Conservation (phyloP, 2,329 filamentous ascomycete genomes). For the Fusarium equiseti region DNA sequence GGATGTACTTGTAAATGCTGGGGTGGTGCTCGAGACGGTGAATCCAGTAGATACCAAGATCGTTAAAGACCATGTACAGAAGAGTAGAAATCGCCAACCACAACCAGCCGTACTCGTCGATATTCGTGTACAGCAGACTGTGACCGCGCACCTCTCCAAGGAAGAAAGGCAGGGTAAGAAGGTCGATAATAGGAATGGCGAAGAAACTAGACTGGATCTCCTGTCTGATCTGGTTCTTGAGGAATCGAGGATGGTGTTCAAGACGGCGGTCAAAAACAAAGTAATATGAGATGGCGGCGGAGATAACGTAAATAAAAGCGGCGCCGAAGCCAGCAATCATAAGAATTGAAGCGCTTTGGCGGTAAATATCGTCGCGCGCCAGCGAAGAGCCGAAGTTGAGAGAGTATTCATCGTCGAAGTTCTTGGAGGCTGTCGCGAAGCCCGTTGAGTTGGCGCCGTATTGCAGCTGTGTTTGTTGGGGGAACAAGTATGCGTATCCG, state of each 20-base stretch:
- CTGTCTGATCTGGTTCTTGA: constrained; percentile 60
- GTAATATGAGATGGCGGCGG: constrained; percentile 77
- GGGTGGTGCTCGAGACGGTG: constrained; percentile 61
- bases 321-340: constrained; percentile 56
- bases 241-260: constrained; percentile 61
- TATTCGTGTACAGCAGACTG: constrained; percentile 56
- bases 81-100: constrained; percentile 56
- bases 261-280: constrained; percentile 68
- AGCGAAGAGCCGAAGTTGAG: constrained; percentile 49
- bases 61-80: constrained; percentile 61
- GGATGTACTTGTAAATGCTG: constrained; percentile 60
- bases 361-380: constrained; percentile 57
- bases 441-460: constrained; percentile 30
- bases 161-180: constrained; percentile 61
- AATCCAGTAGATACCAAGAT: constrained; percentile 62
- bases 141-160: constrained; percentile 61
- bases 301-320: constrained; percentile 70
- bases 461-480: constrained; percentile 41
- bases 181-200: constrained; percentile 59
- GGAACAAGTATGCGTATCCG: constrained; percentile 56
- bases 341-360: constrained; percentile 55
- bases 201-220: constrained; percentile 59
- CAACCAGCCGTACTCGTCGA: constrained; percentile 55
- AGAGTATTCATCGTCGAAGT: constrained; percentile 33
- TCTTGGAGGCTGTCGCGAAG: constrained; percentile 23